Percentiles rank a stretch among this genome's conserved stretches.
Conservation (phyloP, 108 stramenopile species). For the Fragilaria radians region DNA sequence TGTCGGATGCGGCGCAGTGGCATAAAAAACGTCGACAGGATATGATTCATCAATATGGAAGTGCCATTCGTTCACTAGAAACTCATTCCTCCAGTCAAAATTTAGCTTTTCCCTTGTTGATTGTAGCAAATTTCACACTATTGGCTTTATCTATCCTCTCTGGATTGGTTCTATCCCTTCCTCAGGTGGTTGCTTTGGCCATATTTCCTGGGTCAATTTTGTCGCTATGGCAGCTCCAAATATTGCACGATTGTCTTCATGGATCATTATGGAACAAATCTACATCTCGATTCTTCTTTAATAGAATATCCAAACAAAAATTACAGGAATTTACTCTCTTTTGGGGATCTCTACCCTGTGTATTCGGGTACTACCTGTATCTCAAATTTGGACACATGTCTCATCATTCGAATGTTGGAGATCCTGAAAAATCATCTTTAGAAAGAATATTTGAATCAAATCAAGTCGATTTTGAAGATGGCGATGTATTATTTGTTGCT, state of each 20-base stretch:
- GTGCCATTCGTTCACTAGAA: conserved; percentile 41
- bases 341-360: conserved; percentile 66
- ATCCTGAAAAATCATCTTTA: conserved; percentile 37
- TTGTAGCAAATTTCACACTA: conserved; percentile 39
- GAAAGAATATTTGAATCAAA: conserved; percentile 51
- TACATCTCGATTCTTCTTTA: conserved; percentile 1
- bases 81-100: conserved; percentile 37
- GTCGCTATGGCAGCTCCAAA: conserved; percentile 69
- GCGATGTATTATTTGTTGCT: conserved; percentile 72
- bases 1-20: conserved; percentile 55
- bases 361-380: conserved; percentile 74
- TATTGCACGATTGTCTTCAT: conserved; percentile 61
- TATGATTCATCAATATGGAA: conserved; percentile 57
- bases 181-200: conserved; percentile 22
- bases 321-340: conserved; percentile 46
- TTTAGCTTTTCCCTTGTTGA: conserved; percentile 47
- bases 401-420: conserved; percentile 63
- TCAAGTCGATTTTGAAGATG: conserved; percentile 66
- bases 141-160: conserved; percentile 30
- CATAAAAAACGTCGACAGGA: conserved; percentile 50
- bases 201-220: conserved; percentile 63
- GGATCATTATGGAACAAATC: conserved; percentile 46
- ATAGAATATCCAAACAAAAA: conserved; percentile 4
- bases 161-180: not conserved
- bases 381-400: conserved; percentile 67